Evolutionary conservation across 2,329 filamentous ascomycete genomes (phyloP).

Genomic region (Cercospora sesami): DNA sequence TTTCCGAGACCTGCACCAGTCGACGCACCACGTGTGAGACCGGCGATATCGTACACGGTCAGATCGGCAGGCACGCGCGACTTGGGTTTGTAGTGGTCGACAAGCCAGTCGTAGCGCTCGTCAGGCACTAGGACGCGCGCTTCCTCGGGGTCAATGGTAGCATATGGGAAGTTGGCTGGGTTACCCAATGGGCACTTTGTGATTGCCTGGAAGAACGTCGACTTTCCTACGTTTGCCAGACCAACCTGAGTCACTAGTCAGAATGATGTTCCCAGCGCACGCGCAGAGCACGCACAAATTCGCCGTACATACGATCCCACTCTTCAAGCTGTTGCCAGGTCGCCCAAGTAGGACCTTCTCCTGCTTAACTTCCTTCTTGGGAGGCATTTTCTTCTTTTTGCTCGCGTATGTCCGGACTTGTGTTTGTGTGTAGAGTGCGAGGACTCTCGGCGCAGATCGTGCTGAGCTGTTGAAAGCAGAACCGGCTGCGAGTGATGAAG

Average conservation of each 20-base stretch:
- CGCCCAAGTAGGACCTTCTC: constrained; percentile 95
- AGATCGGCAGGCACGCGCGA: constrained; percentile 94
- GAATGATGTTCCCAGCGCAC: constrained; percentile 40
- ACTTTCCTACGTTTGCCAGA: constrained; percentile 98
- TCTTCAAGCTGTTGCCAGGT: constrained; percentile 97
- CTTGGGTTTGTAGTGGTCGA: constrained; percentile 96
- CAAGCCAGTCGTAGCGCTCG: constrained; percentile 92
- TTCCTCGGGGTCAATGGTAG: constrained; percentile 98
- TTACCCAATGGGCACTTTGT: constrained; percentile 97
- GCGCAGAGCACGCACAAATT: constrained; percentile 37
- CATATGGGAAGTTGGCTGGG: constrained; percentile 98
- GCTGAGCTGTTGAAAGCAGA: constrained; percentile 35
- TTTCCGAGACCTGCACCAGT: constrained; percentile 97
- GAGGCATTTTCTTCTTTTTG: constrained; percentile 73
- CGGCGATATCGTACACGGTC: constrained; percentile 98
- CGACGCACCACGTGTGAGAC: constrained; percentile 90
- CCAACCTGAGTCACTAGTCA: constrained; percentile 70
- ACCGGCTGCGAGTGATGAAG: constrained; percentile 37
- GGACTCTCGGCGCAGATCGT: constrained; percentile 23
- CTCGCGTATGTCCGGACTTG: constrained; percentile 54
- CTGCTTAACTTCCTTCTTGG: constrained; percentile 88
- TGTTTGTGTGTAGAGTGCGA: constrained; percentile 19
- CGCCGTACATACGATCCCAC: constrained; percentile 80
- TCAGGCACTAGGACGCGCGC: constrained; percentile 96
- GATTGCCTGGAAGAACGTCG: constrained; percentile 98